Base-by-base conservation (phyloP, 2,329 filamentous ascomycete species). In the Colletotrichum liaoningense region DNA sequence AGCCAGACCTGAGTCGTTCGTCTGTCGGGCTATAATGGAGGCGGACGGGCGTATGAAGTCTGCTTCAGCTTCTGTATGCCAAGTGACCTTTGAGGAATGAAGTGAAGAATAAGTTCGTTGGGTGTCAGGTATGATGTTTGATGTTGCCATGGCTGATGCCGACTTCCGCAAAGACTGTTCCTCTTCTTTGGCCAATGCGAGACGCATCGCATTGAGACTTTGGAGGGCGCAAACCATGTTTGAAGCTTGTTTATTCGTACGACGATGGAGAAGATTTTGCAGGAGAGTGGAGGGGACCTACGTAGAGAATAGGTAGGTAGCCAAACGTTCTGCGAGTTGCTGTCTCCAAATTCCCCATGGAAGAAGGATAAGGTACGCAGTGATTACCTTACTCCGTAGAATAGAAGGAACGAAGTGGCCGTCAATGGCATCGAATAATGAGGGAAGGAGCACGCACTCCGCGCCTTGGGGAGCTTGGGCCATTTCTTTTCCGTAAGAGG, bases 131-230 rank as follows among this genome's bases (percentile, higher is more conserved):
- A 67, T 26, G 22, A 33, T 24, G 22, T 28, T 26, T 33, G 16
- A 22, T 46, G 30, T 5, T 59, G 16, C 26, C 26, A n/a, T 56
- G 28, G 22, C 30, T 38, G 35, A 63, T 56, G 67, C 60, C 55
- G 55, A 65, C 57, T 28, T 56, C 66, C 54, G 24, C 28, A 54
- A 58, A 54, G 38, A 16, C 38, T 42, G 33, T 42, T 42, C 5
- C 3, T 42, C 30, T 42, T 38, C 42, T 35, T 56, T 2, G 60
- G 26, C 60, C 60, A 28, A 22, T 42, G 35, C 16, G 30, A 57
- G n/a, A 22, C 46, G 35, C 24, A 55, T 63, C n/a, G 56, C 70
- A 70, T 65, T 65, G 70, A 70, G 67, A 66, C 67, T 62, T 73
- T 62, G 19, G 4, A 16, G 7, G 22, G 57, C n/a, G 60, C 14